Percentiles rank a stretch among this genome's conserved stretches.
Conservation (phyloP, 2,329 filamentous ascomycete species). For the Ploettnerulaceae sp. region DNA sequence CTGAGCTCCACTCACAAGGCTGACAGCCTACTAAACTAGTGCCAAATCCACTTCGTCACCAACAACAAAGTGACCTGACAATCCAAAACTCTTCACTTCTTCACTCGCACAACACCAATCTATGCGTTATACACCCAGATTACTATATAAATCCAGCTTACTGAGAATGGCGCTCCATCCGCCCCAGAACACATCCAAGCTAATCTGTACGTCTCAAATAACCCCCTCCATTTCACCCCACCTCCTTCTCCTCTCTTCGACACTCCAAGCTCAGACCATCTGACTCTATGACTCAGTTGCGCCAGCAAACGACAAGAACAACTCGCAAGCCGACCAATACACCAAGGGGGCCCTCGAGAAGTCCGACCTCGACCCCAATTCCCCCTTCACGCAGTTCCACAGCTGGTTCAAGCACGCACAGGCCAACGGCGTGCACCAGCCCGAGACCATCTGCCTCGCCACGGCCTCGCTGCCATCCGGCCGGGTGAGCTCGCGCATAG, state of each 20-base stretch:
- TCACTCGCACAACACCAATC: constrained; percentile 1
- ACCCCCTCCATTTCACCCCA: constrained; percentile 8
- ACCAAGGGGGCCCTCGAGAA: constrained; percentile 57
- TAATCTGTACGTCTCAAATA: too few relatives aligned
- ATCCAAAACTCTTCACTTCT: constrained; percentile 2
- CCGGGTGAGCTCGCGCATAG: constrained; percentile 75
- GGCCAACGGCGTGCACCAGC: constrained; percentile 55
- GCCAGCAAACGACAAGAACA: constrained; percentile 53
- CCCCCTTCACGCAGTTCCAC: constrained; percentile 80
- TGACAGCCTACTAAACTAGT: constrained; percentile 11
- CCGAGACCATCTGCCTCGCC: constrained; percentile 83
- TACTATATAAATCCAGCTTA: constrained; percentile 18
- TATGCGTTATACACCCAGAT: constrained; percentile 21
- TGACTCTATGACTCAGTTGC: constrained; percentile 44
- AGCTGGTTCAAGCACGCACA: constrained; percentile 79
- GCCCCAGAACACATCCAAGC: constrained; percentile 25
- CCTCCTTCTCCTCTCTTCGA: neutral
- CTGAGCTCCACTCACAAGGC: constrained; percentile 18
- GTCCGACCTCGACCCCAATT: constrained; percentile 53
- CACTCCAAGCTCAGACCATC: neutral
- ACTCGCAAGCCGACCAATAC: constrained; percentile 72
- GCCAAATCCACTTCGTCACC: constrained; percentile 8
- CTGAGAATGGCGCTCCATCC: constrained; percentile 31
- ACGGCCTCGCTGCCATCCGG: constrained; percentile 81
- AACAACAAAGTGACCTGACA: constrained; percentile 12